These are phyloP conservation scores for Linum trigynum DNA, from an alignment of 345 rosid species.

Conservation along the genomic window DNA sequence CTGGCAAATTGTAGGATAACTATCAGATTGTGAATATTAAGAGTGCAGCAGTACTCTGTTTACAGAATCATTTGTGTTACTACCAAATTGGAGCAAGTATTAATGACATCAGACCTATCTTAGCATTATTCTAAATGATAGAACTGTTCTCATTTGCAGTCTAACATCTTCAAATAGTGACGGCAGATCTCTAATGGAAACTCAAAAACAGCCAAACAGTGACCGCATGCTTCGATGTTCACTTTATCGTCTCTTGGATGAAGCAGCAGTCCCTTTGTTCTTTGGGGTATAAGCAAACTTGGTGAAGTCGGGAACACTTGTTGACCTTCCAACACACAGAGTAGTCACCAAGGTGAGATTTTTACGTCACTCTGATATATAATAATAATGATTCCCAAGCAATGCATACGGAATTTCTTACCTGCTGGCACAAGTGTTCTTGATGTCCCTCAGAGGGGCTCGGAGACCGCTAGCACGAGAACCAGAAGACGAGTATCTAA, in stretches of 20 bases:
- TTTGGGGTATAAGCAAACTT: conserved; percentile 40
- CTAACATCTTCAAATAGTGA: too few species aligned
- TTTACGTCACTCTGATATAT: neutral
- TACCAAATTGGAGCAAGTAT: too few species aligned
- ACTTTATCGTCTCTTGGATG: neutral
- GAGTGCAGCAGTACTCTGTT: too few species aligned
- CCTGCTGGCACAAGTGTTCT: conserved; percentile 41
- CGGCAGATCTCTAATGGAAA: too few species aligned
- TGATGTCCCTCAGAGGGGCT: conserved; percentile 68
- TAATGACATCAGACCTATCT: too few species aligned
- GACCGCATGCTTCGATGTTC: too few species aligned
- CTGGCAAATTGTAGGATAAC: too few species aligned
- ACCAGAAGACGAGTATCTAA: conserved; percentile 48
- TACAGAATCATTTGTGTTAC: too few species aligned
- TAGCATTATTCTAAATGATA: too few species aligned
- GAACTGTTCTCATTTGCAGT: too few species aligned
- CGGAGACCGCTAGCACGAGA: conserved; percentile 95
- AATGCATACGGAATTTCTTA: conserved; percentile 13
- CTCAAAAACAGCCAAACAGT: too few species aligned
- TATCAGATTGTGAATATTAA: too few species aligned
- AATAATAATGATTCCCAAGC: neutral
- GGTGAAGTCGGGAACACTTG: conserved; percentile 35
- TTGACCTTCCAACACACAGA: conserved; percentile 28
- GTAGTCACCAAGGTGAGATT: conserved; percentile 2
- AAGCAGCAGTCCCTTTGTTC: neutral